Base-by-base conservation (phyloP, 2,329 filamentous ascomycete species). In the Penicillium sp. region DNA sequence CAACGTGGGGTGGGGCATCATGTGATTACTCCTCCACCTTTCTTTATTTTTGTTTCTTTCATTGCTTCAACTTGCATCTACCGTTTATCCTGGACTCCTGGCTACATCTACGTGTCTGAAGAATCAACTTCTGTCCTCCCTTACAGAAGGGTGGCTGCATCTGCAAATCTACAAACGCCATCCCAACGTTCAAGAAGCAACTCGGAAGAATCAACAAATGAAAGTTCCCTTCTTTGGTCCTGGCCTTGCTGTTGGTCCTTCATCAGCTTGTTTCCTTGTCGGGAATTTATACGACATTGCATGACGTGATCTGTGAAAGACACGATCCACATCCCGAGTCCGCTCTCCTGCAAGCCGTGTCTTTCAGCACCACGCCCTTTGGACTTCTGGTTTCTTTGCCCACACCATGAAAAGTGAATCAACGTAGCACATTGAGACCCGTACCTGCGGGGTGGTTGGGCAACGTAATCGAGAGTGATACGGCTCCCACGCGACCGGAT, bases 301-400 rank as follows among this genome's bases (percentile, higher is more conserved):
- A 75, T 48, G 27, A 67, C 60, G 22, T 62, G 63, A 54, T 77
- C 74, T 3, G 70, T 64, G 47, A 78, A 77, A 77, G 29, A 75
- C 65, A 2, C 69, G 67, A 27, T 74, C 71, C 13, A 73, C 58
- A 34, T 75, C 70, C 43, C 67, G 65, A 26, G 77, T 67, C 14
- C 69, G 67, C 45, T 70, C 67, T 27, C 68, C 55, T 63, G 60
- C 9, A 78, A 56, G 2, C 64, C 58, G 47, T 78, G 60, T 54
- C 70, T 61, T 42, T 64, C 50, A 29, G 69, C 67, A 4, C 76
- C 76, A 78, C 1, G 72, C 70, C 16, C 68, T 54, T 34, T 69
- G 59, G 3, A 77, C 74, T 27, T 72, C 69, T 0, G 64, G 57
- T 35, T 68, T 58, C 42, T 68, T 61, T 0, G 75, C 72, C 77